Conservation (phyloP, 495 filamentous ascomycete genomes). For the Lasiosphaeriaceae sp. region DNA sequence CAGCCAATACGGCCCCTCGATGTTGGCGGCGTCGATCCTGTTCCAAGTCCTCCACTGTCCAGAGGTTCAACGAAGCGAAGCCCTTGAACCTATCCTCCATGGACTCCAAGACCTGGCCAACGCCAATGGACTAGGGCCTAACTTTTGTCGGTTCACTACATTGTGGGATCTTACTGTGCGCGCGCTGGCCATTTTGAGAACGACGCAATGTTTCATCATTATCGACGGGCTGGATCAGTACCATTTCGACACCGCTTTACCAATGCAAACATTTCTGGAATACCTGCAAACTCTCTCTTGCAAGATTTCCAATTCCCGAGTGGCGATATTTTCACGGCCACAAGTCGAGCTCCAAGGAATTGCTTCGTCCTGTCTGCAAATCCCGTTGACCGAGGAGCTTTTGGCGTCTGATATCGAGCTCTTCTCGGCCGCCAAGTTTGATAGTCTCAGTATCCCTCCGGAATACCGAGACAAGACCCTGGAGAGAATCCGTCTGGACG, state of each 20-base stretch:
- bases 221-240: neutral
- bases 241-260: neutral
- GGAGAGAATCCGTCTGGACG: neutral
- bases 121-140: neutral
- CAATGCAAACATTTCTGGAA: too few species aligned
- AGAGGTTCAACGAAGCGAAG: neutral
- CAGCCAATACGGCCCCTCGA: neutral
- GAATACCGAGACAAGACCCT: neutral
- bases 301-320: neutral
- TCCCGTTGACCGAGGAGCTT: neutral
- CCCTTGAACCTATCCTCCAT: neutral
- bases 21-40: neutral
- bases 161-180: neutral
- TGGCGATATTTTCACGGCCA: neutral
- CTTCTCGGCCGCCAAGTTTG: neutral
- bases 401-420: neutral
- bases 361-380: neutral
- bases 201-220: neutral
- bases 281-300: neutral
- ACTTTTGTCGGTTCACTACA: neutral
- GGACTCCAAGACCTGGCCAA: neutral
- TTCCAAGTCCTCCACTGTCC: neutral
- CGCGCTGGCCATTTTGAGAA: neutral
- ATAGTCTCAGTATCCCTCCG: neutral
- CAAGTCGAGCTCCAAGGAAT: neutral